Base-by-base conservation (phyloP, 257 asterid genomes). In the Plectranthus barbatus region DNA sequence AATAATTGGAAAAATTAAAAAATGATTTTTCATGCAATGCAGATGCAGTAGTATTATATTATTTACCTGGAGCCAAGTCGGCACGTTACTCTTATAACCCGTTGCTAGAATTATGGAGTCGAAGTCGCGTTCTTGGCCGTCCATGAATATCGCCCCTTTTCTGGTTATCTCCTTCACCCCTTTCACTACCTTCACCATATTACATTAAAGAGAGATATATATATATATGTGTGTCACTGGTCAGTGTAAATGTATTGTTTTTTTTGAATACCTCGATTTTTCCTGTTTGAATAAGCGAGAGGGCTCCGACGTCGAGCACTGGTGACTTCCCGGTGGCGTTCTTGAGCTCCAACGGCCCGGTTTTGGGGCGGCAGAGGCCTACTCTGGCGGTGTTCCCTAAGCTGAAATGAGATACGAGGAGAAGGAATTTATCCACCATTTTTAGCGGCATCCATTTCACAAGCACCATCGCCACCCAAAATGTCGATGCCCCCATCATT, bases 51-150 rank as follows among this genome's bases (percentile, higher is more conserved):
- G n/a, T n/a, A n/a, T n/a, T n/a, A n/a, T n/a, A n/a, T n/a, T n/a
- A n/a, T n/a, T 41, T 78, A 89, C 99, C 97, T 90, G 82, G 44
- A 93, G 93, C 99, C 99, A 92, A 64, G 37, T 55, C 4, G 97
- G 97, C 18, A 92, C 99, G 62, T 86, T 92, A 80, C 99, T 89
- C 80, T 82, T 89, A 80, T 92, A 92, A 21, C 99, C 99, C 6
- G 99, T 89, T 58, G 99, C 99, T 6, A 92, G 58, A 17, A 92
- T 89, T 54, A 92, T 82, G 1, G 94, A 69, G 72, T 92, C 99
- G 70, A 83, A 92, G 60, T 78, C 94, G 9, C 61, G 73, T 67
- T 86, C 99, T 72, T 86, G 84, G 5, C 97, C 97, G 59, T 92
- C 88, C 4, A 83, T 41, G 70, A 89, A 92, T 54, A 69, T 86